Conservation (phyloP, 192 early-diverging fungal species). For the Phlyctochytrium bullatum region DNA sequence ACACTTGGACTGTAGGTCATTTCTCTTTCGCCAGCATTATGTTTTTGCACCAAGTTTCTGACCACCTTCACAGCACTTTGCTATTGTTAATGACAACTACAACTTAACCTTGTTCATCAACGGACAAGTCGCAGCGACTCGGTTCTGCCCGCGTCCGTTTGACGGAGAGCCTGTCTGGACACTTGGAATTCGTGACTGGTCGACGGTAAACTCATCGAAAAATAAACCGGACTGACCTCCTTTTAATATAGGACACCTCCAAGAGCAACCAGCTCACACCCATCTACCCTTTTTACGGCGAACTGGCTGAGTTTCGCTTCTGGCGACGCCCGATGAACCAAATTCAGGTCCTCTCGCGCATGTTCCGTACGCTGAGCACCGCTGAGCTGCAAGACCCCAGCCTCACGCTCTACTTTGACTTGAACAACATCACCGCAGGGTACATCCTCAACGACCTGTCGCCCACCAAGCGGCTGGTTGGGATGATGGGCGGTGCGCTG, state of each 20-base stretch:
- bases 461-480: not conserved
- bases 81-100: conserved; percentile 6
- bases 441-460: not conserved
- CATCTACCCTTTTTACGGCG: conserved; percentile 1
- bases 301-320: not conserved
- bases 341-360: not conserved
- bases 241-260: no score
- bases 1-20: no score
- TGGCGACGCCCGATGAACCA: not conserved
- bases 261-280: not conserved
- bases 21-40: no score
- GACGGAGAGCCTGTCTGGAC: not conserved
- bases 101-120: not conserved
- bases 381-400: not conserved
- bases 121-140: not conserved
- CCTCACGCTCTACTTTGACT: not conserved
- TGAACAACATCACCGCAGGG: not conserved
- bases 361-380: not conserved
- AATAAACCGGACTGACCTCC: no score
- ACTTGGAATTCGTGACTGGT: conserved; percentile 5
- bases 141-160: not conserved
- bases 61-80: conserved; percentile 3
- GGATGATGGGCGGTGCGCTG: not conserved
- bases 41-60: no score
- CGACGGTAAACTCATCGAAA: conserved; percentile 2